A percentile compares a stretch with the other conserved stretches of the same genome.
Evolutionary conservation across 805 yeast species (phyloP).

Genomic region (Brettanomyces bruxellensis): DNA sequence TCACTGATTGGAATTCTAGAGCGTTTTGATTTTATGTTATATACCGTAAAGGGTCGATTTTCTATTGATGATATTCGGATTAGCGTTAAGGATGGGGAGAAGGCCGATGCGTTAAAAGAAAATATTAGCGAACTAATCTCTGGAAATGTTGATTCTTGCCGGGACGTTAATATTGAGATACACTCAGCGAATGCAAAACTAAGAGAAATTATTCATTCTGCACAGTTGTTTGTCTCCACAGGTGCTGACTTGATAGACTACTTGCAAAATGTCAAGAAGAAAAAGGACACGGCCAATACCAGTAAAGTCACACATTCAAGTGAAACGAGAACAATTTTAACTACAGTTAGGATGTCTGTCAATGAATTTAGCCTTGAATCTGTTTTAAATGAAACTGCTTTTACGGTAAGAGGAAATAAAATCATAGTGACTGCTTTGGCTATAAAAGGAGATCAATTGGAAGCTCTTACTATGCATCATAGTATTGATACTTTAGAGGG

Average conservation of each 20-base stretch:
- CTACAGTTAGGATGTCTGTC: constrained; percentile 2
- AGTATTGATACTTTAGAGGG: constrained; percentile 2
- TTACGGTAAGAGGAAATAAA: constrained; percentile 13
- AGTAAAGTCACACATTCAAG: not conserved
- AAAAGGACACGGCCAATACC: not conserved
- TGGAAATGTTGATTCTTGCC: constrained; percentile 10
- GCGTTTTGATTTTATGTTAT: constrained; percentile 11
- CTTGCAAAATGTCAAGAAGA: not conserved
- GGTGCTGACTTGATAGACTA: too few relatives aligned
- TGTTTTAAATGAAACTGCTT: constrained; percentile 13
- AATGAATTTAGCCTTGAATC: constrained; percentile 12
- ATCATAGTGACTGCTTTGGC: constrained; percentile 10
- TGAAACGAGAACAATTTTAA: not conserved
- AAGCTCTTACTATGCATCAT: not conserved
- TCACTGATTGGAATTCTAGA: constrained; percentile 5
- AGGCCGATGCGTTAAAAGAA: constrained; percentile 8
- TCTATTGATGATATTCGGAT: constrained; percentile 9
- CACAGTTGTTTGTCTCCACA: too few relatives aligned
- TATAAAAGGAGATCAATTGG: constrained; percentile 1
- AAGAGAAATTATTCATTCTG: too few relatives aligned
- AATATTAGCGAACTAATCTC: constrained; percentile 9
- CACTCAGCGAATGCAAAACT: too few relatives aligned
- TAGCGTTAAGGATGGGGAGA: constrained; percentile 5
- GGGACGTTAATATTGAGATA: constrained; percentile 12
- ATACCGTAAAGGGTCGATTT: constrained; percentile 15